phyloP scores from a whole-genome alignment of 1,139 yeast species.

The Wickerhamiella infanticola region DNA sequence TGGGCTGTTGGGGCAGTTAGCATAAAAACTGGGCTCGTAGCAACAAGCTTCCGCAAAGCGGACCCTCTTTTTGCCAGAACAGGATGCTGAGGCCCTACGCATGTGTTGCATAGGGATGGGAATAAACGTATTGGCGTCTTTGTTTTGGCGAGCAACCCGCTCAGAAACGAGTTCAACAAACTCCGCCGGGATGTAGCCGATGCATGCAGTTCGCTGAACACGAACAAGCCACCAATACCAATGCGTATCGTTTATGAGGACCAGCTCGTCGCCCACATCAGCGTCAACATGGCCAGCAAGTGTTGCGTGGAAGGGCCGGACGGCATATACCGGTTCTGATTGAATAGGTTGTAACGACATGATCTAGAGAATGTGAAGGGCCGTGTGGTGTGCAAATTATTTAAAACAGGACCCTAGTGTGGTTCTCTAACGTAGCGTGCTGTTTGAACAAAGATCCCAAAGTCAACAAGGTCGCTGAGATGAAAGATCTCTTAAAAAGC shows the following conservation, averaged over 20 bases:
- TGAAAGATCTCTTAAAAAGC: no score
- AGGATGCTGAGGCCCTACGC: not conserved
- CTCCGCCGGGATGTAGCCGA: conserved; percentile 96
- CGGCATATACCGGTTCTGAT: conserved; percentile 40
- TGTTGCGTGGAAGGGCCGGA: conserved; percentile 79
- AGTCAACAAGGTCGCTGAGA: no score
- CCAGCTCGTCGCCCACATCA: conserved; percentile 67
- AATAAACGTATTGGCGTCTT: conserved; percentile 48
- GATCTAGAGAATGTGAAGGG: no score
- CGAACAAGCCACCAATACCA: conserved; percentile 94
- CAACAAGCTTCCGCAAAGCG: not conserved
- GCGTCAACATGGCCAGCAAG: conserved; percentile 87
- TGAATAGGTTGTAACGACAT: no score
- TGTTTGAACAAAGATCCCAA: no score
- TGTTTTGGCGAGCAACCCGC: conserved; percentile 77
- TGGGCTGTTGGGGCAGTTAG: not conserved
- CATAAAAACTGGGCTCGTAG: not conserved
- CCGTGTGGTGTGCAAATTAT: no score
- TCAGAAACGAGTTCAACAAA: conserved; percentile 85
- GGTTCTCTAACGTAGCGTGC: no score
- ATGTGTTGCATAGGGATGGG: not conserved
- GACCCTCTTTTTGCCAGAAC: not conserved
- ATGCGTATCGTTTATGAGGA: conserved; percentile 72
- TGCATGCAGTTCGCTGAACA: conserved; percentile 38
- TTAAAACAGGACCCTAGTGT: no score